Evolutionary conservation across 192 early-diverging fungal genomes (phyloP).

Genomic region (Lunasporangiospora selenospora): DNA sequence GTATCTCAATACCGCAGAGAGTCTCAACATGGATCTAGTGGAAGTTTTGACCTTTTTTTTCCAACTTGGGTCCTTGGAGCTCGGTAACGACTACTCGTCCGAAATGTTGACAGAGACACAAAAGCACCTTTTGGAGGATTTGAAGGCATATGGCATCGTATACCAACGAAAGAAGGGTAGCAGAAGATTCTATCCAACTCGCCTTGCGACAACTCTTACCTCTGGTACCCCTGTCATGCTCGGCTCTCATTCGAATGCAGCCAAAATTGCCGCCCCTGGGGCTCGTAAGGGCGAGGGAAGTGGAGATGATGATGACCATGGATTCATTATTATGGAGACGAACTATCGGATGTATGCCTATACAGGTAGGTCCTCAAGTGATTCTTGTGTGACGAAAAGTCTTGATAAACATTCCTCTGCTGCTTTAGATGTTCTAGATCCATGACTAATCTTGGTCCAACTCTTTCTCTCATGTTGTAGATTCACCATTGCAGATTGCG

Average conservation of each 20-base stretch:
- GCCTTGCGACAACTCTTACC: constrained; percentile 91
- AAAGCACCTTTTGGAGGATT: constrained; percentile 83
- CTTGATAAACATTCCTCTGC: background rate
- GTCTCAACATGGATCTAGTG: constrained; percentile 86
- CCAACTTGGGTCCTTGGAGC: constrained; percentile 88
- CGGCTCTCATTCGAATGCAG: constrained; percentile 42
- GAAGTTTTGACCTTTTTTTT: constrained; percentile 96
- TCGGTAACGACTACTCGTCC: constrained; percentile 89
- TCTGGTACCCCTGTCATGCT: constrained; percentile 67
- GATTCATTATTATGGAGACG: constrained; percentile 94
- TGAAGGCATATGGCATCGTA: constrained; percentile 88
- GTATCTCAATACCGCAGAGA: constrained; percentile 86
- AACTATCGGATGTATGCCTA: constrained; percentile 97
- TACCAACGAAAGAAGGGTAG: constrained; percentile 79
- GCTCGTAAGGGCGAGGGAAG: constrained; percentile 20
- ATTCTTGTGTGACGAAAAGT: background rate
- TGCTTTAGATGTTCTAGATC: background rate
- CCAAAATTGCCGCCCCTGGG: constrained; percentile 24
- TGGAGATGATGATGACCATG: constrained; percentile 61
- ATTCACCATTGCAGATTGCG: constrained; percentile 93
- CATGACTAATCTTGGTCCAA: background rate
- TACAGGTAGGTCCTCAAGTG: constrained; percentile 61
- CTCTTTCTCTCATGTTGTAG: constrained; percentile 33
- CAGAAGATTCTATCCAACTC: constrained; percentile 87
- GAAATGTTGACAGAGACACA: constrained; percentile 87